phyloP scores from a whole-genome alignment of 768 basidiomycete species.

The Postia placenta region DNA sequence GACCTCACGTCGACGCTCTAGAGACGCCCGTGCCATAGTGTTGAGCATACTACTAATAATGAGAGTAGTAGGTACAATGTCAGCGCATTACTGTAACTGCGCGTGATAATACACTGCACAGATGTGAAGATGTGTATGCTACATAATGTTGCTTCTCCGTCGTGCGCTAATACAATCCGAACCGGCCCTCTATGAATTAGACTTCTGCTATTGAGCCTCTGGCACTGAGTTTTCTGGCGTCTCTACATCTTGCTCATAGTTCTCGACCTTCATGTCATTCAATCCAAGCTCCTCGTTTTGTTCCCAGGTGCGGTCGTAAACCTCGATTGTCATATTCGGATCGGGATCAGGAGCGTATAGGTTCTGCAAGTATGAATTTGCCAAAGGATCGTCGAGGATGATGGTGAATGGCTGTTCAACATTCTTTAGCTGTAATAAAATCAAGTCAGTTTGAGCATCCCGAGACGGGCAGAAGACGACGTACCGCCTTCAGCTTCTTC shows the following conservation, averaged over 20 bases:
- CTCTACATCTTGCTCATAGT: constrained; percentile 43
- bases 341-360: constrained; percentile 97
- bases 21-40: too few relatives aligned
- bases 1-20: too few relatives aligned
- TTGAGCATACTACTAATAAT: too few relatives aligned
- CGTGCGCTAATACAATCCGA: too few relatives aligned
- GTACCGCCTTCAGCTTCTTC: constrained; percentile 63
- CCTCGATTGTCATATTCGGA: constrained; percentile 82
- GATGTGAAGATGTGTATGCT: too few relatives aligned
- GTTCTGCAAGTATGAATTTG: constrained; percentile 95
- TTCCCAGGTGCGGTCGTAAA: constrained; percentile 78
- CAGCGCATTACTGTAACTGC: too few relatives aligned
- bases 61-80: too few relatives aligned
- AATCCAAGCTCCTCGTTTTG: constrained; percentile 95
- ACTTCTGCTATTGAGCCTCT: too few relatives aligned
- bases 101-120: too few relatives aligned
- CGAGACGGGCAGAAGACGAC: constrained; percentile 12
- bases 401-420: constrained; percentile 82
- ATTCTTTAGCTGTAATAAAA: constrained; percentile 55
- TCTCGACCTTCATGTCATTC: constrained; percentile 84
- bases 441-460: not conserved
- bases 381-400: constrained; percentile 91
- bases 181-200: too few relatives aligned
- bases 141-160: too few relatives aligned
- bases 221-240: too few relatives aligned